Conservation (phyloP, 352 stramenopile species). For the Globisporangium viniferum region DNA sequence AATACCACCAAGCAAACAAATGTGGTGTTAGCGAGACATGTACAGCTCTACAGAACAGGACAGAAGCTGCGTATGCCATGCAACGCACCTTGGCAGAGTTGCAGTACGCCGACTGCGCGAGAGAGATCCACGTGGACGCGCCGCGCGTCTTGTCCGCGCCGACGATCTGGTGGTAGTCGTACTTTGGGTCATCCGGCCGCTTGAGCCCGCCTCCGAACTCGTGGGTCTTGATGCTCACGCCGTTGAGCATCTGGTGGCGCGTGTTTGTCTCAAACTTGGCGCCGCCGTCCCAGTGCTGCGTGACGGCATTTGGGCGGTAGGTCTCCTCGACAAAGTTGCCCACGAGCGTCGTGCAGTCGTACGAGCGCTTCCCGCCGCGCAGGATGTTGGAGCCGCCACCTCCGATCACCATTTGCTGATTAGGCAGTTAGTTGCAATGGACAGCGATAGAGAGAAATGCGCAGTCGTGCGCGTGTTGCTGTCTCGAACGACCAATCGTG, state of each 20-base stretch:
- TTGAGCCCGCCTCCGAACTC: slow-evolving; percentile 54
- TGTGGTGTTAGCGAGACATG: neutral
- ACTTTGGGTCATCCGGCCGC: slow-evolving; percentile 49
- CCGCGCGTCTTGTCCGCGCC: slow-evolving; percentile 54
- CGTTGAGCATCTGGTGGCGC: slow-evolving; percentile 53
- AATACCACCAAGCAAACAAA: neutral
- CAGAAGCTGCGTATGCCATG: no score
- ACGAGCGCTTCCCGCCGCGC: slow-evolving; percentile 71
- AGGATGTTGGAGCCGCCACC: slow-evolving; percentile 80
- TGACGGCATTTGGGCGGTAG: slow-evolving; percentile 54
- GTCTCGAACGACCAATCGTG: neutral
- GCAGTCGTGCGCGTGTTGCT: neutral
- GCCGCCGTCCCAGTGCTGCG: slow-evolving; percentile 36
- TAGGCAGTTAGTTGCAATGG: neutral
- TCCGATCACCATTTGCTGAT: slow-evolving; percentile 27
- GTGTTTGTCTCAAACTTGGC: slow-evolving; percentile 56
- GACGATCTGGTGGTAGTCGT: slow-evolving; percentile 67
- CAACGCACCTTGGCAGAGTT: slow-evolving; percentile 37
- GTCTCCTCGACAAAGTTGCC: slow-evolving; percentile 83
- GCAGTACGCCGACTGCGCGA: slow-evolving; percentile 53
- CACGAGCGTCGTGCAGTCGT: slow-evolving; percentile 74
- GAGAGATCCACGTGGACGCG: slow-evolving; percentile 49
- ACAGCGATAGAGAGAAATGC: neutral
- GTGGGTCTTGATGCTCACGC: slow-evolving; percentile 25
- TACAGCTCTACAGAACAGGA: no score